Base-by-base conservation (phyloP, 176 grass and related monocot genomes). In the Cocos nucifera region DNA sequence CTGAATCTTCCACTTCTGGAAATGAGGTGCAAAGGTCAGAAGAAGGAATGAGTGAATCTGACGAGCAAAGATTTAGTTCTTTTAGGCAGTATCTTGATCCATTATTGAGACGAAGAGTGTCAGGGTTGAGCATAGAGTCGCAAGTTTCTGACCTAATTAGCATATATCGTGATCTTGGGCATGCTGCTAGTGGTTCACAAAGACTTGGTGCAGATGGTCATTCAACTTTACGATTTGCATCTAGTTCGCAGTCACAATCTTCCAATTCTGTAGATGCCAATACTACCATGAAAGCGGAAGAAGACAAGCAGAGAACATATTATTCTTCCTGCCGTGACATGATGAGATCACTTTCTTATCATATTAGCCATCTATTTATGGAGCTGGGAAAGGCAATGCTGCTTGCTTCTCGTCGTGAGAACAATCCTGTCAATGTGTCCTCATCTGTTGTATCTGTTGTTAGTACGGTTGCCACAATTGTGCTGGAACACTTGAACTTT, bases 41-140 rank as follows among this genome's bases (percentile, higher is more conserved):
- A 4, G 4, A 73, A 49, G 60, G 56, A 82, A 75, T 28, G 19
- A 63, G 61, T 17, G 76, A 98, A 22, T 77, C 30, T 76, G 93
- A 83, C 56, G 87, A 91, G 60, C 80, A 67, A 62, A 80, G 87
- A 77, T 79, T 88, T 50, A 87, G 84, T 82, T 86, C 84, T 61
- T 88, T 98, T 51, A 85, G 88, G 73, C 87, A 98, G 69, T 88
- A 98, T 81, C 84, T 98, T 78, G 93, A 98, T 78, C 87, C 87
- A 63, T 82, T 98, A 76, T 61, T 92, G 50, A 98, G 93, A 82
- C 69, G 88, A 61, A 83, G 93, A 70, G 79, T 69, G 35, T 81
- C 87, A 71, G 78, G 80, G 20, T 92, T 82, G 88, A 87, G 79
- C 56, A 80, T 98, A 69, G 93, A 98, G 61, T 89, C 93, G 67